Evolutionary conservation across 2,329 filamentous ascomycete species (phyloP), one percentile per base, ranked within the genome.

Genomic region (Fusarium bulbicola): DNA sequence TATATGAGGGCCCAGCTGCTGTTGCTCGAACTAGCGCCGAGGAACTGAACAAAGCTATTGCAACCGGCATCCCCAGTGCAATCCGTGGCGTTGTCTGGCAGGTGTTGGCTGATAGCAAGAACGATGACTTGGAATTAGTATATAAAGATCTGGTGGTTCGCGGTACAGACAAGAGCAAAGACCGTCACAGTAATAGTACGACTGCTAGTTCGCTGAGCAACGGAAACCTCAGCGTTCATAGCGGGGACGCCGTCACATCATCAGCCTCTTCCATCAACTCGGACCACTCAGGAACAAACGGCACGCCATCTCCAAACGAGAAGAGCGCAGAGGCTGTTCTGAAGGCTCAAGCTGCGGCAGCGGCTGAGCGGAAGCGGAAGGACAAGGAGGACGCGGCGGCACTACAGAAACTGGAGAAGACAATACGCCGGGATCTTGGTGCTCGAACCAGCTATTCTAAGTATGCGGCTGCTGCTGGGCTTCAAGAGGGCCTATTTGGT

Each of bases 31-130:
- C 94, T 8, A 97, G 95, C 78, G 88, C 95, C 1, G 94, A 97
- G 77, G 95, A 98, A 80, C 85, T 99, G 64, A 97, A 95, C 79
- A 90, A 89, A 74, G 95, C 96, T 28, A 98, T 99, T 76, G 93
- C 95, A 56, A 93, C 92, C 43, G 96, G 96, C 37, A 99, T 99
- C 64, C 96, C 96, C 3, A 95, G 92, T 74, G 95, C 95, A 7
- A 97, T 99, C 70, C 92, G 96, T 66, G 97, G 96, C n/a, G 96
- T 99, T 6, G 95, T 99, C 57, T 99, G 96, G 96, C 96, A 99
- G 83, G 95, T 98, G 13, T 85, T 99, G 70, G 95, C 96, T 7
- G 94, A 97, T 79, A 98, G 95, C 84, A 97, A 97, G 82, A 97
- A 94, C 76, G 92, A 95, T 68, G 94, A 97, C 49, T 85, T 99